Base-by-base conservation (phyloP, 345 rosid species). In the Populus nigra region DNA sequence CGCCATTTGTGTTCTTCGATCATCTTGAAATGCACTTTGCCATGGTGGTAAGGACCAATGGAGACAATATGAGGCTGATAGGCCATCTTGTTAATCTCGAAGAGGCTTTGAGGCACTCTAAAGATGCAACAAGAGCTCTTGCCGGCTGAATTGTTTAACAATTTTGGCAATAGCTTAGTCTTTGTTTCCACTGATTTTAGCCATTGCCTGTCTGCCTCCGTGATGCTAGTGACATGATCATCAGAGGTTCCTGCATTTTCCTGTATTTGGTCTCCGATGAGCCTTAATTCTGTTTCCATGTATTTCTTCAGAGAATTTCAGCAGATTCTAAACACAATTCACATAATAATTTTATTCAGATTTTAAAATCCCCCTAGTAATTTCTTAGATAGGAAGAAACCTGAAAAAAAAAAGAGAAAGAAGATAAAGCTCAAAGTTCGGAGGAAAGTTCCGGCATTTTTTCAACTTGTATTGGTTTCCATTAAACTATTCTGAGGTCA, bases 1-100 rank as follows among this genome's bases (percentile, higher is more conserved):
- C 76, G 65, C 75, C 84, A 72, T 45, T 89, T 90, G 85, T 88
- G 93, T 71, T 88, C 84, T 68, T 88, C 78, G 50, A 90, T 82
- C 88, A 85, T 85, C 77, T 69, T 13, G 36, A 88, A 78, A 27
- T 80, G 84, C 8, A 35, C 63, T 38, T 79, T 78, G 13, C 84
- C 88, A 31, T 83, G 83, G 83, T 84, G 88, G 31, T 85, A 86
- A 5, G 89, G 89, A 0, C 89, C 90, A 2, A 87, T 88, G 7
- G 91, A 87, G 61, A 88, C 83, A 5, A 85, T 74, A 38, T 82
- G 85, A 1, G 90, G 94, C 50, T 82, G 79, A 59, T 87, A 87
- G 1, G 87, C 84, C 47, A 84, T 78, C 27, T 70, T 45, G 36
- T 86, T 83, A 78, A 80, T 77, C 20, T 79, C 70, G 0, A 68